A percentile compares a stretch with the other conserved stretches of the same genome.
Conservation (phyloP, 352 stramenopile species). For the Globisporangium acanthophoron region DNA sequence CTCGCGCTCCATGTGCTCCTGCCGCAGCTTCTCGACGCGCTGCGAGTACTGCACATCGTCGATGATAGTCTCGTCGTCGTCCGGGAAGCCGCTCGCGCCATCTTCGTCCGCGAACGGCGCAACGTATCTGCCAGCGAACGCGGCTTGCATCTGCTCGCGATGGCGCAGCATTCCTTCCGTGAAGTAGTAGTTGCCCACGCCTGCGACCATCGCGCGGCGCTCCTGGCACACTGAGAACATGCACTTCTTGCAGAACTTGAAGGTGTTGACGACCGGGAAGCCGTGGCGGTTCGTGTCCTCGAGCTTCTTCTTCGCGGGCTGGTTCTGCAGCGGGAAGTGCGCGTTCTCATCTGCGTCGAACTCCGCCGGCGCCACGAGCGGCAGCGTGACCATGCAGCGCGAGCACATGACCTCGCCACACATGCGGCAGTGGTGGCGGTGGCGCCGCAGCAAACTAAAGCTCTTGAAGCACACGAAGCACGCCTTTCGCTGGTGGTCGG, state of each 20-base stretch:
- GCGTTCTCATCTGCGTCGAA: slow-evolving; percentile 9
- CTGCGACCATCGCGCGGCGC: slow-evolving; percentile 45
- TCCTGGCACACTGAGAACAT: slow-evolving; percentile 62
- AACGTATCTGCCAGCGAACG: slow-evolving; percentile 15
- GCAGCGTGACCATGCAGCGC: slow-evolving; percentile 60
- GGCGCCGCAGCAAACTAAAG: slow-evolving; percentile 51
- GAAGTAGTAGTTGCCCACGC: slow-evolving; percentile 42
- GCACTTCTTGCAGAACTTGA: slow-evolving; percentile 79
- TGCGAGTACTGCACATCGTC: slow-evolving; percentile 27
- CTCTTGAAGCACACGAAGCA: slow-evolving; percentile 70
- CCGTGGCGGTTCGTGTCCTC: slow-evolving; percentile 32
- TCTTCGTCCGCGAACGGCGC: slow-evolving; percentile 24
- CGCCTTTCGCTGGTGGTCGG: slow-evolving; percentile 50
- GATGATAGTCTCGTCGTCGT: slow-evolving; percentile 29
- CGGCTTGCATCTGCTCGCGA: slow-evolving; percentile 22
- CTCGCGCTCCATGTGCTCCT: slow-evolving; percentile 61
- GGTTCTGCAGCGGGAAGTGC: slow-evolving; percentile 23
- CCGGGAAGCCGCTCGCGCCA: slow-evolving; percentile 26
- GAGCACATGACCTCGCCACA: slow-evolving; percentile 73
- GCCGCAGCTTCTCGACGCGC: slow-evolving; percentile 50
- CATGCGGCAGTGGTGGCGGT: slow-evolving; percentile 74
- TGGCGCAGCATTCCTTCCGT: slow-evolving; percentile 41
- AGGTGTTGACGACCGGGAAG: slow-evolving; percentile 54
- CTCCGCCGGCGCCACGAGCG: slow-evolving; percentile 37
- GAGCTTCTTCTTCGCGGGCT: slow-evolving; percentile 36